Conservation (phyloP, 305 asterid species). For the Salvia sclarea region DNA sequence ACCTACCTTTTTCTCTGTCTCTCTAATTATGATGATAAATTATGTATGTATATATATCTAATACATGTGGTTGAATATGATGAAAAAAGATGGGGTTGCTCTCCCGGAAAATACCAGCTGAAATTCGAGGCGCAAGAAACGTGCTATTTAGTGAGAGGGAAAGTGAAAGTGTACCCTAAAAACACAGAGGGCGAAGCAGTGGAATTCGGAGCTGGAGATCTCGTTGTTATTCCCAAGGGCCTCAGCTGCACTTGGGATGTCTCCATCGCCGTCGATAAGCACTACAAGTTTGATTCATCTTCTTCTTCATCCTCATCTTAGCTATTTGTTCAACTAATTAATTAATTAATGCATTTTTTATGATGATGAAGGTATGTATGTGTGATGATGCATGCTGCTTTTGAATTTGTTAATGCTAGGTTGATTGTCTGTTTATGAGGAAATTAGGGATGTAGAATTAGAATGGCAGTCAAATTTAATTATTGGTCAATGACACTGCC, state of each 20-base stretch:
- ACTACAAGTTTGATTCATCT: slow-evolving; percentile 68
- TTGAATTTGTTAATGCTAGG: background rate
- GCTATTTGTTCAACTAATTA: background rate
- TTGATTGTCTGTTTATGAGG: background rate
- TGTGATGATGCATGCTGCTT: background rate
- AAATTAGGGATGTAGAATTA: background rate
- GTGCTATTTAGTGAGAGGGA: slow-evolving; percentile 75
- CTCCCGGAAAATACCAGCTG: slow-evolving; percentile 81
- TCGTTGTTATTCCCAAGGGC: slow-evolving; percentile 77
- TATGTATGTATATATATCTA: too few relatives aligned
- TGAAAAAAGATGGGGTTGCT: slow-evolving; percentile 75
- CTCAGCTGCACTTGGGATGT: slow-evolving; percentile 95
- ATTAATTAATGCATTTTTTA: too few relatives aligned
- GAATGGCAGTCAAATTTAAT: slow-evolving; percentile 37
- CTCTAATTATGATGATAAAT: background rate
- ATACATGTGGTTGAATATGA: background rate
- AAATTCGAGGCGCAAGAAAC: slow-evolving; percentile 78
- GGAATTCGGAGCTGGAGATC: slow-evolving; percentile 91
- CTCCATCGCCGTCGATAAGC: slow-evolving; percentile 71
- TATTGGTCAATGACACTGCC: slow-evolving; percentile 47
- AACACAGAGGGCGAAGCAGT: slow-evolving; percentile 47
- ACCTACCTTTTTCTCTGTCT: too few relatives aligned
- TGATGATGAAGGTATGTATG: too few relatives aligned
- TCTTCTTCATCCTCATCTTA: slow-evolving; percentile 30
- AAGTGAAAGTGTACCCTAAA: slow-evolving; percentile 70